phyloP scores from a whole-genome alignment of 2,329 filamentous ascomycete species.

The Neoarthrinium moseri region DNA sequence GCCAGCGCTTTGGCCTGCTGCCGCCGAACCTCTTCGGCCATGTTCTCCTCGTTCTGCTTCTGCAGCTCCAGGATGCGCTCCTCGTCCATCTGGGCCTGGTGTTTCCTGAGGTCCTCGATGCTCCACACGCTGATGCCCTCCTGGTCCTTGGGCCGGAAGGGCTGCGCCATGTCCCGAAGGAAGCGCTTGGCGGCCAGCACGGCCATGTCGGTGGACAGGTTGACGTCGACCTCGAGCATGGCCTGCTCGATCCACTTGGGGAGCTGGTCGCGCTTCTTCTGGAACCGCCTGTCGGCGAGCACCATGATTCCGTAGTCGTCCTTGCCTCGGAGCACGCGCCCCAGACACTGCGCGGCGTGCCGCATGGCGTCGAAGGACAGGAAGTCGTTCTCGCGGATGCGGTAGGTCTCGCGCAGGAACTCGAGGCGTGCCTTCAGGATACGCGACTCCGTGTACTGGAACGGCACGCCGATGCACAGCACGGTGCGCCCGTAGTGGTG shows the following conservation, averaged over 20 bases:
- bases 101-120: constrained; percentile 70
- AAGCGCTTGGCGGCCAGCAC: constrained; percentile 88
- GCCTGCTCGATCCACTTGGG: constrained; percentile 97
- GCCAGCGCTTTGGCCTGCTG: constrained; percentile 21
- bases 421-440: constrained; percentile 95
- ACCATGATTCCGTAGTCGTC: constrained; percentile 99
- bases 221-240: constrained; percentile 79
- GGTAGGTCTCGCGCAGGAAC: constrained; percentile 95
- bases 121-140: constrained; percentile 95
- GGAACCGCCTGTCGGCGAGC: constrained; percentile 87
- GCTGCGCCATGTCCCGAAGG: constrained; percentile 86
- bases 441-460: constrained; percentile 97
- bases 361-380: constrained; percentile 98
- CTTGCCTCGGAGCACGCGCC: constrained; percentile 90
- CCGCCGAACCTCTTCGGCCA: constrained; percentile 23
- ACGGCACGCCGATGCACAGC: constrained; percentile 93
- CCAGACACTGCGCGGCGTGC: constrained; percentile 95
- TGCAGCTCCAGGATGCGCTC: constrained; percentile 65
- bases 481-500: constrained; percentile 97
- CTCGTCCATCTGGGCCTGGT: constrained; percentile 73
- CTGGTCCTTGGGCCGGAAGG: constrained; percentile 78
- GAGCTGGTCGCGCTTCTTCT: constrained; percentile 85
- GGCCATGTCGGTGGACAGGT: constrained; percentile 93
- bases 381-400: constrained; percentile 96
- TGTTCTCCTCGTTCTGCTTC: constrained; percentile 46